Base-by-base conservation (phyloP, 495 filamentous ascomycete genomes). In the Xylaria castorea region DNA sequence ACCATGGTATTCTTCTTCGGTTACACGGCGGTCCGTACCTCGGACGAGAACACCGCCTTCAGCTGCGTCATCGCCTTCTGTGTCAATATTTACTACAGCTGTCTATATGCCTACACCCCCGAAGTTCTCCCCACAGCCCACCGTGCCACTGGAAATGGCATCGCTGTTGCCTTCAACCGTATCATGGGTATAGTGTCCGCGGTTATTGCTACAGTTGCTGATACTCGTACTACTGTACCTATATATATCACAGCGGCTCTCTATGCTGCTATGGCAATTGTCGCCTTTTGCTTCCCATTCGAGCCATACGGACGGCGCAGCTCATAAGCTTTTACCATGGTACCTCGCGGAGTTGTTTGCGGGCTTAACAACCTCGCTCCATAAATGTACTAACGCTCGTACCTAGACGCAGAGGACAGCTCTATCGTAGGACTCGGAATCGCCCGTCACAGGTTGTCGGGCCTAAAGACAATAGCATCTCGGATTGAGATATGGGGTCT, bases 181-280 rank as follows among this genome's bases (percentile, higher is more conserved):
- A 79, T 93, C 73, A 92, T 92, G 90, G 91, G 91, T 16, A 93
- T 93, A 66, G 65, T 94, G 65, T 89, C 87, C 27, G 91, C 91
- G 3, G 82, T 94, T 36, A 86, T 94, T 27, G 91, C 86, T 0
- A 86, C 89, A 14, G 83, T 82, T 36, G 87, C 89, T 0, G 77
- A 91, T 78, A 91, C 90, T 0, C 78, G 68, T 0, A 92, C 89
- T 0, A 80, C 85, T 0, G 90, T 88, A 4, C 92, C 92, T 1
- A 89, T 94, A 25, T 94, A 87, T 71, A 85, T 93, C 50, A 93
- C 91, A 71, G 91, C 89, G 0, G 89, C 86, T 12, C 81, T 94
- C 0, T 92, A 90, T 67, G 83, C 89, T 22, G 86, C 87, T 3
- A 91, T 92, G 90, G 91, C 90, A 0, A 72, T 81, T 14, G 81